Percentiles rank a stretch among this genome's conserved stretches.
phyloP scores from a whole-genome alignment of 306 rosid species.

The Hippophae gyantsensis region DNA sequence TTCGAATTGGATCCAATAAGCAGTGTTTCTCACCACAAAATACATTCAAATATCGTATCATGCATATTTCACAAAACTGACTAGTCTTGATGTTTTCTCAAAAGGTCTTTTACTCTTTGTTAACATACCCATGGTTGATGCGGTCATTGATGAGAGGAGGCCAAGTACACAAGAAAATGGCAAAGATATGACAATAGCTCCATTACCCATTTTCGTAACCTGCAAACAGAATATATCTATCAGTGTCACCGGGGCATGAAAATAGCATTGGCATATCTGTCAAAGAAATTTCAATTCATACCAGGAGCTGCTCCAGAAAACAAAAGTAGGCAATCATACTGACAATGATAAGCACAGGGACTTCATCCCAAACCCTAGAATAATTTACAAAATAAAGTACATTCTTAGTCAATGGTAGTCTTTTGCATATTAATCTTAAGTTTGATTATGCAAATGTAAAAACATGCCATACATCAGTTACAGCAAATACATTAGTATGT shows the following conservation, averaged over 20 bases:
- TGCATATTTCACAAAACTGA: too few relatives aligned
- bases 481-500: not conserved
- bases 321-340: conserved; percentile 97
- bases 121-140: conserved; percentile 89
- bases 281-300: conserved; percentile 25
- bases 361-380: conserved; percentile 88
- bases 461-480: not conserved
- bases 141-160: conserved; percentile 79
- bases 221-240: conserved; percentile 30
- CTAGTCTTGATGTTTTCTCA: not conserved
- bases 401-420: not conserved
- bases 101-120: not conserved
- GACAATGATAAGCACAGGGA: conserved; percentile 92
- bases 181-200: conserved; percentile 76
- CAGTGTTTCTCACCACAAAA: too few relatives aligned
- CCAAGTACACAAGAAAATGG: conserved; percentile 93
- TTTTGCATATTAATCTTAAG: not conserved
- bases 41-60: too few relatives aligned
- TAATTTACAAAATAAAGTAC: conserved; percentile 9
- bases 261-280: conserved; percentile 11
- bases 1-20: too few relatives aligned
- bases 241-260: conserved; percentile 6
- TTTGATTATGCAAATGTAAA: not conserved
- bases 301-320: conserved; percentile 92
- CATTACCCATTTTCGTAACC: conserved; percentile 67